These are phyloP conservation scores for Saussurea involucrata DNA, from an alignment of 129 eudicot species.

Conservation along the genomic window DNA sequence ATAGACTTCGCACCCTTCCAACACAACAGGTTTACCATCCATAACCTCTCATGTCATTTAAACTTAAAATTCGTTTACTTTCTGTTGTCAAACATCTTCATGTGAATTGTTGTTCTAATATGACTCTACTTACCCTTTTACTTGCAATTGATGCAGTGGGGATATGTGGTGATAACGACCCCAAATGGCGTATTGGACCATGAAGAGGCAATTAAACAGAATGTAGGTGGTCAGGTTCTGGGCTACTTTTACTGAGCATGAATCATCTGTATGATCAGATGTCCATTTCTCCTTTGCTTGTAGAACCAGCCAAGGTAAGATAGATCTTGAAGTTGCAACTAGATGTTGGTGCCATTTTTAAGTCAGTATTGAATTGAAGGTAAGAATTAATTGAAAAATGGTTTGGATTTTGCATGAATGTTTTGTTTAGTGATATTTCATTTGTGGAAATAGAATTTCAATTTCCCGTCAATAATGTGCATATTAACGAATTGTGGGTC, in stretches of 20 bases:
- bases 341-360: not conserved
- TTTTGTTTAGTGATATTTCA: not conserved
- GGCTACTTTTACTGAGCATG: slow-evolving; percentile 67
- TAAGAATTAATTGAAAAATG: not conserved
- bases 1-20: slow-evolving; percentile 68
- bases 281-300: not conserved
- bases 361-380: not conserved
- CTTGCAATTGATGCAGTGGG: slow-evolving; percentile 64
- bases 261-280: not conserved
- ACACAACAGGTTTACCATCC: slow-evolving; percentile 70
- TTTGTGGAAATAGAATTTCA: not conserved
- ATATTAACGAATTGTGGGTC: no score
- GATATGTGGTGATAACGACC: slow-evolving; percentile 88
- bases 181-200: slow-evolving; percentile 93
- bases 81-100: not conserved
- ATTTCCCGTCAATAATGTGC: no score
- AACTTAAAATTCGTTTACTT: not conserved
- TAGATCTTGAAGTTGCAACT: slow-evolving; percentile 14
- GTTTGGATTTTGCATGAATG: not conserved
- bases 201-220: slow-evolving; percentile 82
- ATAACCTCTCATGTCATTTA: not conserved
- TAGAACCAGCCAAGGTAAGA: slow-evolving; percentile 13
- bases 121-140: not conserved
- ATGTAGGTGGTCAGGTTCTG: slow-evolving; percentile 90
- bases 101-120: not conserved